Conservation (phyloP, 2,329 filamentous ascomycete genomes). For the Aquanectria penicillioides region DNA sequence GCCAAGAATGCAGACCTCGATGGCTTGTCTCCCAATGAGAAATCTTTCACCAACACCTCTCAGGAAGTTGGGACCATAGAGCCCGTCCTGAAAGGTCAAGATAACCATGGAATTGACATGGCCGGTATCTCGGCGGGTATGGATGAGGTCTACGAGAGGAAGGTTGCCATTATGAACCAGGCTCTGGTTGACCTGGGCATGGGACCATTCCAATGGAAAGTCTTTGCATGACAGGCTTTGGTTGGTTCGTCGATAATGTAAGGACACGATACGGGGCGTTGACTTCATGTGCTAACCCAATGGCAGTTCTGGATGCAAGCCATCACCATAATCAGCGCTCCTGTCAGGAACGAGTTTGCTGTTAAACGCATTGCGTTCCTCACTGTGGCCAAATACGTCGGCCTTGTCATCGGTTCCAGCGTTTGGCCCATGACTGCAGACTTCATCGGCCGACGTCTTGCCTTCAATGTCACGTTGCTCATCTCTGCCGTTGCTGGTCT, state of each 20-base stretch:
- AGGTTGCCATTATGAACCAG: conserved; percentile 37
- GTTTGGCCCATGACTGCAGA: conserved; percentile 74
- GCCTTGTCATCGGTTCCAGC: conserved; percentile 61
- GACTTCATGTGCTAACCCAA: neutral
- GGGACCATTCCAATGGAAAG: conserved; percentile 30
- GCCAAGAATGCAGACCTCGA: neutral
- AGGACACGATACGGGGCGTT: neutral
- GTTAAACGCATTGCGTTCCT: conserved; percentile 42
- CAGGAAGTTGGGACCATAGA: neutral
- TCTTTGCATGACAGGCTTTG: conserved; percentile 38
- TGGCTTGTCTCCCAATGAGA: neutral
- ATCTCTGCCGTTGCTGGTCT: conserved; percentile 69
- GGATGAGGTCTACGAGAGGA: conserved; percentile 32
- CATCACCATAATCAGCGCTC: conserved; percentile 42
- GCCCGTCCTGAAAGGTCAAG: neutral
- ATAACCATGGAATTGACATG: conserved; percentile 36
- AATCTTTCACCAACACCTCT: neutral
- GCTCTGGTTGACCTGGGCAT: conserved; percentile 38
- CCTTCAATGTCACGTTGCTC: conserved; percentile 72
- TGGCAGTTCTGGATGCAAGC: conserved; percentile 41
- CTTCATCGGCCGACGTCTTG: conserved; percentile 70
- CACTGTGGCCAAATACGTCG: conserved; percentile 59
- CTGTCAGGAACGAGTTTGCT: conserved; percentile 44
- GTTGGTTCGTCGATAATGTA: conserved; percentile 40
- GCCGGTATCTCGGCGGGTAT: conserved; percentile 18